Percentiles rank a stretch among this genome's conserved stretches.
Evolutionary conservation across 1,284 basidiomycete genomes (phyloP).

Genomic region (Puccinia triticina): DNA sequence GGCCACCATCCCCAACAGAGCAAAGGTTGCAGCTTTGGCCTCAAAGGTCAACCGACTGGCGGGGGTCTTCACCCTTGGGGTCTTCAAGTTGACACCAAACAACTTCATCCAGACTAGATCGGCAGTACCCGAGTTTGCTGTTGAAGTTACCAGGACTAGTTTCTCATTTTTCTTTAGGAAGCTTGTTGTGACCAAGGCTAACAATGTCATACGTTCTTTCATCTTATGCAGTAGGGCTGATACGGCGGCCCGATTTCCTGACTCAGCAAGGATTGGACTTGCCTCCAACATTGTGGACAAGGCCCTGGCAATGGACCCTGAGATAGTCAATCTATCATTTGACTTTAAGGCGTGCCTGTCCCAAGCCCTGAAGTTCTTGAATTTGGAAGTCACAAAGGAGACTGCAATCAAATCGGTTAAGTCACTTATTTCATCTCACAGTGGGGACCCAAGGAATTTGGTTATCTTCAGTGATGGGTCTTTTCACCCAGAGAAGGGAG

Average conservation of each 20-base stretch:
- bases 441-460: neutral
- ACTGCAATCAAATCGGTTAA: too few species aligned
- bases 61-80: neutral
- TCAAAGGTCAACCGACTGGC: too few species aligned
- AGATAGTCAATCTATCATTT: neutral
- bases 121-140: neutral
- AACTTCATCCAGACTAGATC: neutral
- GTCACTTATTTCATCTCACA: neutral
- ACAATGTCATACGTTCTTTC: neutral
- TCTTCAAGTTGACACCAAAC: neutral
- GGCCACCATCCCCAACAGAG: too few species aligned
- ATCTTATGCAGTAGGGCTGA: neutral
- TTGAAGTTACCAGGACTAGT: neutral
- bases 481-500: too few species aligned
- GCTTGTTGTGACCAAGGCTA: neutral
- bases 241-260: neutral
- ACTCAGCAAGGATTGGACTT: neutral
- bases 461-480: constrained; percentile 28
- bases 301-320: too few species aligned
- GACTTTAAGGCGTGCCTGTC: neutral
- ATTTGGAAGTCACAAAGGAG: neutral
- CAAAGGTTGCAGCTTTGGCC: too few species aligned
- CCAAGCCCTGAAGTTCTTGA: neutral
- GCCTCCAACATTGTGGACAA: neutral
- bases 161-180: neutral